Percentiles rank a stretch among this genome's conserved stretches.
phyloP scores from a whole-genome alignment of 2,329 filamentous ascomycete genomes.

The Fusarium chuoi region DNA sequence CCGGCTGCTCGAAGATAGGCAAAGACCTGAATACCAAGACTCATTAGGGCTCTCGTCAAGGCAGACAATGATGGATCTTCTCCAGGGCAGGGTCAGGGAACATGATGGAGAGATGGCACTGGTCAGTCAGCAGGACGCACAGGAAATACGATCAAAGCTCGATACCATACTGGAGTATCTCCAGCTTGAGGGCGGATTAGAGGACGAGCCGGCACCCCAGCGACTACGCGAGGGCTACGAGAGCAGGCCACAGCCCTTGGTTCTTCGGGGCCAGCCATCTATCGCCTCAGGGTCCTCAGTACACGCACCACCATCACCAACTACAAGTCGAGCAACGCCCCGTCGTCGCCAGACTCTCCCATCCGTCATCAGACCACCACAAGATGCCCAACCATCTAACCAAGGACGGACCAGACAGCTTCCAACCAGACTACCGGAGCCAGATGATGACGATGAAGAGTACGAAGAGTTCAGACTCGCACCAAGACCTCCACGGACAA shows the following conservation, averaged over 20 bases:
- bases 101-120: neutral
- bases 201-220: neutral
- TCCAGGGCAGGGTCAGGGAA: neutral
- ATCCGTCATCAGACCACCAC: neutral
- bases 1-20: neutral
- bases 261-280: neutral
- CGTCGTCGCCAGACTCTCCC: neutral
- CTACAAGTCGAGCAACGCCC: neutral
- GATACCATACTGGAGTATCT: slow-evolving; percentile 6
- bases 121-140: neutral
- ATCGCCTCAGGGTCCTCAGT: neutral
- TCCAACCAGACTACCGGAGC: neutral
- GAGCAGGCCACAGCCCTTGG: neutral
- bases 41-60: neutral
- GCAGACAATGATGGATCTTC: neutral
- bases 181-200: neutral
- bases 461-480: neutral
- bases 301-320: neutral
- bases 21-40: neutral
- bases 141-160: neutral
- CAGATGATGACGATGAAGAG: neutral
- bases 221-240: neutral
- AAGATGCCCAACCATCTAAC: neutral
- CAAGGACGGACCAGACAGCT: neutral
- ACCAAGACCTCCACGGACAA: neutral